Evolutionary conservation across 768 basidiomycete genomes (phyloP).

Genomic region (Heimioporus sp.): DNA sequence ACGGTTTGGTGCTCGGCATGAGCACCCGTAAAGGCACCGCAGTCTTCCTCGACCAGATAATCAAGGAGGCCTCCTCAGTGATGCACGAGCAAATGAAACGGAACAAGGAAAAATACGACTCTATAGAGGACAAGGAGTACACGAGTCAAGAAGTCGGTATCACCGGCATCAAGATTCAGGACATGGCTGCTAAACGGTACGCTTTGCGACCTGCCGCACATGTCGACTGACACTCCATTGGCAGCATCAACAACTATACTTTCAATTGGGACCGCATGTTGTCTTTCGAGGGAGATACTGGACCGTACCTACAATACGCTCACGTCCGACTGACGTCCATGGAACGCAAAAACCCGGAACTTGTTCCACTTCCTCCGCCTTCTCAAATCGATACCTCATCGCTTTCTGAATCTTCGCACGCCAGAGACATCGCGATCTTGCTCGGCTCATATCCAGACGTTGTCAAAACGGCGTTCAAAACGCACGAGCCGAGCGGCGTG

Average conservation of each 20-base stretch:
- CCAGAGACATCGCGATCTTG: slow-evolving; percentile 83
- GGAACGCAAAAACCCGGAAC: slow-evolving; percentile 86
- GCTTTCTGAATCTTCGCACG: slow-evolving; percentile 67
- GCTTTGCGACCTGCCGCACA: slow-evolving; percentile 15
- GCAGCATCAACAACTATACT: slow-evolving; percentile 91
- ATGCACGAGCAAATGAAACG: slow-evolving; percentile 98
- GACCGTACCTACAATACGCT: slow-evolving; percentile 94
- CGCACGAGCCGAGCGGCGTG: slow-evolving; percentile 85
- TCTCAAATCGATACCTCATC: slow-evolving; percentile 64
- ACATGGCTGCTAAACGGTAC: slow-evolving; percentile 91
- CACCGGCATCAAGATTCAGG: slow-evolving; percentile 96
- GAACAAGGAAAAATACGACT: slow-evolving; percentile 89
- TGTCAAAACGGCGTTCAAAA: slow-evolving; percentile 80
- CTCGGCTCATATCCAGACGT: slow-evolving; percentile 90
- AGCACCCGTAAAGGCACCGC: slow-evolving; percentile 91
- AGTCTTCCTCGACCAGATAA: slow-evolving; percentile 92
- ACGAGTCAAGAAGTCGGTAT: slow-evolving; percentile 86
- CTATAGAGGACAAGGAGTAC: slow-evolving; percentile 82
- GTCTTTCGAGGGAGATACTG: slow-evolving; percentile 95
- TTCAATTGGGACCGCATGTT: slow-evolving; percentile 95
- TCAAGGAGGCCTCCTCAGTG: slow-evolving; percentile 78
- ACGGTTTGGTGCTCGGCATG: slow-evolving; percentile 93
- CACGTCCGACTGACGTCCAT: slow-evolving; percentile 92
- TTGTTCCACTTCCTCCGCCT: slow-evolving; percentile 71
- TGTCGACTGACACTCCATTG: background rate